Evolutionary conservation across 495 filamentous ascomycete genomes (phyloP).

Genomic region (Penicillium cataractarum): DNA sequence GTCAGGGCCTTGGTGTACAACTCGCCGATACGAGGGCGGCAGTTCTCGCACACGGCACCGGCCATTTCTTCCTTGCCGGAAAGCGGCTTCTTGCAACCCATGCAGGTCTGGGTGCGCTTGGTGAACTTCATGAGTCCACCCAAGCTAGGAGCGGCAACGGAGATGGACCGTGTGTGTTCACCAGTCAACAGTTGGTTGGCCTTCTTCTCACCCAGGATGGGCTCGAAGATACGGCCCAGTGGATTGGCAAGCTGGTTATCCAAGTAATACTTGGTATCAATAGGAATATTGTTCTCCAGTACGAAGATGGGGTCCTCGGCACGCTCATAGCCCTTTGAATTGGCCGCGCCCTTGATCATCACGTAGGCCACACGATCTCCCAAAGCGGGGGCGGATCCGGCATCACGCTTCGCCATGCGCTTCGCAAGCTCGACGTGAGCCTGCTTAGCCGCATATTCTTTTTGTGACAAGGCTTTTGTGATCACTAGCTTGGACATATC

Average conservation of each 20-base stretch:
- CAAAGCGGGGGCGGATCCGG: constrained; percentile 89
- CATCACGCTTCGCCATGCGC: constrained; percentile 94
- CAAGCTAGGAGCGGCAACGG: constrained; percentile 83
- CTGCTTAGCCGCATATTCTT: constrained; percentile 83
- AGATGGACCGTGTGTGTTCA: constrained; percentile 89
- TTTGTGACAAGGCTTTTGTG: constrained; percentile 91
- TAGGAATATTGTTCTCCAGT: constrained; percentile 94
- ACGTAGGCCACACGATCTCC: constrained; percentile 98
- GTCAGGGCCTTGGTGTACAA: constrained; percentile 89
- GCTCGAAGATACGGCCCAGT: constrained; percentile 93
- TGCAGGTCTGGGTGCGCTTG: constrained; percentile 95
- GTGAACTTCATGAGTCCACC: constrained; percentile 98
- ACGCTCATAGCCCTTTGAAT: constrained; percentile 90
- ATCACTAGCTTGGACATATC: constrained; percentile 99
- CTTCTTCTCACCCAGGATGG: constrained; percentile 91
- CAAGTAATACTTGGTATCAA: constrained; percentile 98
- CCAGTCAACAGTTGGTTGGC: constrained; percentile 80
- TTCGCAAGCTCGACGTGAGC: constrained; percentile 93
- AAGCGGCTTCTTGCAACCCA: constrained; percentile 98
- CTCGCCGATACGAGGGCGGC: constrained; percentile 82
- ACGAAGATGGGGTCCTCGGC: constrained; percentile 97
- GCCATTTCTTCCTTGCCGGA: constrained; percentile 73
- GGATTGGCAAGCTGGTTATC: constrained; percentile 98
- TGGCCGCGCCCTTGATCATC: constrained; percentile 88
- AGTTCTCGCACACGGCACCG: constrained; percentile 87